Conservation (phyloP, 1,139 yeast species). For the Saccharomyces hybrid region DNA sequence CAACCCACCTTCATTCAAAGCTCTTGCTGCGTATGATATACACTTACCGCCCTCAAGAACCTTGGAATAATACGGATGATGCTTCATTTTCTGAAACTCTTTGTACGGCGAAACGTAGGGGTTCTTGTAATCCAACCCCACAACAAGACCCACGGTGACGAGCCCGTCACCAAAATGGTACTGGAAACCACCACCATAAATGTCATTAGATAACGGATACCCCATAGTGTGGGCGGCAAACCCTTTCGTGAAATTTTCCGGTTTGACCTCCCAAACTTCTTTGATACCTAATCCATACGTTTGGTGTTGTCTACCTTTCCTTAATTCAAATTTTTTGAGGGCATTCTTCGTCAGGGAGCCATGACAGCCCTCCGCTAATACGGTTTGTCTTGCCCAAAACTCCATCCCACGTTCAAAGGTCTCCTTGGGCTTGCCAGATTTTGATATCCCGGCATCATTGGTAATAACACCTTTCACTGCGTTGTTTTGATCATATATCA, state of each 20-base stretch:
- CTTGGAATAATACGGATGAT: conserved; percentile 74
- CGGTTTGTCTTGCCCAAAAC: conserved; percentile 79
- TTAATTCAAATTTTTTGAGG: conserved; percentile 57
- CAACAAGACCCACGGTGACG: conserved; percentile 82
- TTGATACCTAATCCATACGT: conserved; percentile 93
- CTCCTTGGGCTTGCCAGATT: conserved; percentile 66
- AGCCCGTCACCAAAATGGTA: conserved; percentile 93
- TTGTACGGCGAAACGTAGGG: conserved; percentile 93
- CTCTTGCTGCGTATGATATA: conserved; percentile 89
- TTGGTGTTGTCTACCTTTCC: conserved; percentile 64
- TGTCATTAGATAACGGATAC: conserved; percentile 61
- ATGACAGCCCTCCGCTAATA: conserved; percentile 94
- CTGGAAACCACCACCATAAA: conserved; percentile 95
- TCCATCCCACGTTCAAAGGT: conserved; percentile 94
- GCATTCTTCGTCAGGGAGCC: conserved; percentile 82
- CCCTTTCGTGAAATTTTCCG: conserved; percentile 74
- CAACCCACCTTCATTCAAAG: conserved; percentile 90
- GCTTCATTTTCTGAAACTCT: conserved; percentile 90
- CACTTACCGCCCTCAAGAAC: conserved; percentile 85
- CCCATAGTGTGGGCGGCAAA: conserved; percentile 82
- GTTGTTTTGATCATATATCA: conserved; percentile 54
- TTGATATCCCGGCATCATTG: conserved; percentile 81
- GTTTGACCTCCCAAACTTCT: conserved; percentile 95
- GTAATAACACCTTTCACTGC: conserved; percentile 83
- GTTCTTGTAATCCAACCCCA: conserved; percentile 86